phyloP scores from a whole-genome alignment of 495 filamentous ascomycete genomes.

The Podospora pseudopauciseta region DNA sequence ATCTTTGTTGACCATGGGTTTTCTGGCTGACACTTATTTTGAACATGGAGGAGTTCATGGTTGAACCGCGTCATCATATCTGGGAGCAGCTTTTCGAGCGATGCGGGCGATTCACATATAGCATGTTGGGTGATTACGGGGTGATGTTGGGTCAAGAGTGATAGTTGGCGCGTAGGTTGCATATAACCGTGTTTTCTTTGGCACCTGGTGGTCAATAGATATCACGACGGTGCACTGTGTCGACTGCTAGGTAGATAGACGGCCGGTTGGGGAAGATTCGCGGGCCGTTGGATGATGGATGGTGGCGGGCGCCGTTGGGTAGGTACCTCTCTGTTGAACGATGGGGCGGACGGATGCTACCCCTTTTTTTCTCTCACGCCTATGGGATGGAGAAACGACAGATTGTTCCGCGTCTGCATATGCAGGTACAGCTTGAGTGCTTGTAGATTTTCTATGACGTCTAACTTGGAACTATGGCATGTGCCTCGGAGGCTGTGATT shows the following conservation, averaged over 20 bases:
- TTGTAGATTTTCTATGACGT: not conserved
- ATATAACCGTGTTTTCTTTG: not conserved
- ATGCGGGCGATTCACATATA: no score
- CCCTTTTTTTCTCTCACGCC: not conserved
- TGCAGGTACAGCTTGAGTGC: not conserved
- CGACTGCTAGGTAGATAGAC: not conserved
- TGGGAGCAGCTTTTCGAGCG: no score
- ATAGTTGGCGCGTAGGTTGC: not conserved
- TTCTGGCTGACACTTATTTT: no score
- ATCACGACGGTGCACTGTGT: not conserved
- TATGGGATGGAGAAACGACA: not conserved
- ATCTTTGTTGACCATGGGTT: no score
- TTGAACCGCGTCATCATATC: no score
- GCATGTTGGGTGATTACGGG: not conserved
- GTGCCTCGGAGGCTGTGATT: not conserved
- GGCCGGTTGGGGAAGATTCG: not conserved
- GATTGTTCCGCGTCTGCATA: not conserved
- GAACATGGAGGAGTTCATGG: no score
- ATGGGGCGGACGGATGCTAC: not conserved
- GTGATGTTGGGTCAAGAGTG: not conserved
- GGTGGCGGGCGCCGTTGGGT: not conserved
- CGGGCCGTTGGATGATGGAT: not conserved
- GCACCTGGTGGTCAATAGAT: not conserved
- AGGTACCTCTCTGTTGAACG: not conserved
- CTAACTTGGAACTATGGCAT: not conserved